These are phyloP conservation scores for Eucalyptus curtisii DNA, from an alignment of 345 rosid species.

Conservation along the genomic window DNA sequence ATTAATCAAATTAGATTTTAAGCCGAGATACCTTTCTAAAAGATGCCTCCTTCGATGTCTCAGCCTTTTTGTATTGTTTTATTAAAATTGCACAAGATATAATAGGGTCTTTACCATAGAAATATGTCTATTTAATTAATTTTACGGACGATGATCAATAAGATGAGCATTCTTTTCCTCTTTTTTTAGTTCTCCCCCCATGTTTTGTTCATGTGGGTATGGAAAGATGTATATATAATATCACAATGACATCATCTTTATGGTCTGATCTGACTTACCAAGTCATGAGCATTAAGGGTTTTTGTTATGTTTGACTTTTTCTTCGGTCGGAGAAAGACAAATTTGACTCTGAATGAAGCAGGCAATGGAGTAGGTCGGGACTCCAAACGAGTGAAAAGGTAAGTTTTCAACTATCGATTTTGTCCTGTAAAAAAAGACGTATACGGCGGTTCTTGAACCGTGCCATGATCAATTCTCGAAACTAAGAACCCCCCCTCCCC, in stretches of 20 bases:
- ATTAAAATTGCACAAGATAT: constrained; percentile 9
- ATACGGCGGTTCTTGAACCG: background rate
- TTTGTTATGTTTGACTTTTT: background rate
- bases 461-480: background rate
- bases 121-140: constrained; percentile 7
- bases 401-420: background rate
- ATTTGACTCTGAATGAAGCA: background rate
- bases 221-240: background rate
- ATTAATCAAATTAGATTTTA: constrained; percentile 13
- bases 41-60: background rate
- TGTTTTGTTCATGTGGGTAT: background rate
- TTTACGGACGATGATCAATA: constrained; percentile 8
- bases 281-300: background rate
- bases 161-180: background rate
- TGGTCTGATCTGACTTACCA: background rate
- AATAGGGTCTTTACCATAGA: background rate
- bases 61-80: background rate
- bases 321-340: background rate
- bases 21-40: background rate
- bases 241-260: background rate
- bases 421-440: background rate
- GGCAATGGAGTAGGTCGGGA: background rate
- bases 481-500: background rate
- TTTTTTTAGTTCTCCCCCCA: background rate
- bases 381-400: background rate